Evolutionary conservation across 1,284 basidiomycete species (phyloP).

Genomic region (Trametes sp.): DNA sequence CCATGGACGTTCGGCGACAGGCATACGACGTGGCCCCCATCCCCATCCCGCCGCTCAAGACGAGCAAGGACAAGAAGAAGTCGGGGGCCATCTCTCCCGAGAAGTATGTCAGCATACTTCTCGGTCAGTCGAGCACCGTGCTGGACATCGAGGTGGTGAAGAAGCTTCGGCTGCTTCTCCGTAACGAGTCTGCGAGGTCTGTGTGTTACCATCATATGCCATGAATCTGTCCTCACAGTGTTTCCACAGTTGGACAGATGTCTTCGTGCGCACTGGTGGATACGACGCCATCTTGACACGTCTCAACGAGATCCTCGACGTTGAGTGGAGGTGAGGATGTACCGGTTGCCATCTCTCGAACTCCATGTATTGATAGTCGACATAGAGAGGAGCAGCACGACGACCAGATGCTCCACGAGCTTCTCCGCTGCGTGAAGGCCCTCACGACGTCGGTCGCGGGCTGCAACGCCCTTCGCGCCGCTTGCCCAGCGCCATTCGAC

Average conservation of each 20-base stretch:
- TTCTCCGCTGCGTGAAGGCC: constrained; percentile 94
- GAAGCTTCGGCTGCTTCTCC: constrained; percentile 78
- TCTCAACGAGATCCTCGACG: constrained; percentile 91
- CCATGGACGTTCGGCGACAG: constrained; percentile 37
- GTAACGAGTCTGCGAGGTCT: constrained; percentile 87
- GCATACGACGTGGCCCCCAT: constrained; percentile 39
- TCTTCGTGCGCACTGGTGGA: constrained; percentile 87
- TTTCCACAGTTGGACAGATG: constrained; percentile 81
- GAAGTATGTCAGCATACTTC: constrained; percentile 69
- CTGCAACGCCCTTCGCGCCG: constrained; percentile 81
- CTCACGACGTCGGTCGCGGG: constrained; percentile 90
- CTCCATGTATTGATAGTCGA: constrained; percentile 3
- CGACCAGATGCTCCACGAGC: constrained; percentile 92
- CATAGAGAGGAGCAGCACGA: constrained; percentile 96
- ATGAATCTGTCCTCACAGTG: not conserved
- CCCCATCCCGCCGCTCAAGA: constrained; percentile 32
- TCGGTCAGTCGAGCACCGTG: constrained; percentile 68
- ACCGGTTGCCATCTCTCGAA: not conserved
- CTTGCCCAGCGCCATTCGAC: constrained; percentile 86
- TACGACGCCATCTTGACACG: constrained; percentile 86
- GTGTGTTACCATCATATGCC: constrained; percentile 18
- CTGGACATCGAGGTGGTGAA: constrained; percentile 81
- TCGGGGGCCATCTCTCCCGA: constrained; percentile 52
- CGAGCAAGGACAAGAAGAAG: constrained; percentile 54
- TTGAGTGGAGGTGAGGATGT: constrained; percentile 89